phyloP scores from a whole-genome alignment of 2,329 filamentous ascomycete genomes.

The Hypomyces rosellus region DNA sequence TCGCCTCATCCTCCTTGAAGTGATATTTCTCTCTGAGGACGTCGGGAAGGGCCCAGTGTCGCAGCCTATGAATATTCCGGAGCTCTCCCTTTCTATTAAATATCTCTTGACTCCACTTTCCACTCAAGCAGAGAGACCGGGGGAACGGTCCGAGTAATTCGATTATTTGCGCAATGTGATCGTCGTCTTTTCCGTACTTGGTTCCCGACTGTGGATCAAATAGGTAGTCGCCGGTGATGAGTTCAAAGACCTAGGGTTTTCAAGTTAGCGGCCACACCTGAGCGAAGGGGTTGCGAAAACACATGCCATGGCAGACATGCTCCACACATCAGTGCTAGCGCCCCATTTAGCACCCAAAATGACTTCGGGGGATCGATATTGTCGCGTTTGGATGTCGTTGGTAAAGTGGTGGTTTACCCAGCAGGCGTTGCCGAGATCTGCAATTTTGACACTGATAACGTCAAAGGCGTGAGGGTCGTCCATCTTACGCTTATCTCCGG shows the following conservation, averaged over 20 bases:
- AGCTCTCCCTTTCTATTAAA: conserved; percentile 97
- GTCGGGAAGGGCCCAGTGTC: conserved; percentile 91
- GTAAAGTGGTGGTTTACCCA: conserved; percentile 99
- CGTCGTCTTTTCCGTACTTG: conserved; percentile 98
- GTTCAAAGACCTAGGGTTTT: conserved; percentile 71
- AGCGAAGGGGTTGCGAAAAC: not conserved
- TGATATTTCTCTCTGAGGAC: conserved; percentile 96
- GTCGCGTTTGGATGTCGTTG: conserved; percentile 96
- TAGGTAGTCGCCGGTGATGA: conserved; percentile 96
- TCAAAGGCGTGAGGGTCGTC: conserved; percentile 55
- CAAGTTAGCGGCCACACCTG: conserved; percentile 8
- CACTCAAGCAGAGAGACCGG: conserved; percentile 81
- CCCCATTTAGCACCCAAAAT: conserved; percentile 97
- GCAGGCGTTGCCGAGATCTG: conserved; percentile 94
- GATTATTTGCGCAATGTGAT: conserved; percentile 98
- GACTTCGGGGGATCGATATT: conserved; percentile 95
- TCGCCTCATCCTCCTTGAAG: conserved; percentile 75
- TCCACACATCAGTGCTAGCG: conserved; percentile 99
- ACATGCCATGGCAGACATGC: conserved; percentile 96
- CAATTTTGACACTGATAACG: conserved; percentile 97
- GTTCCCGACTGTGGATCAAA: conserved; percentile 98
- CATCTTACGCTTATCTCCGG: conserved; percentile 56
- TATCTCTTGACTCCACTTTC: conserved; percentile 97
- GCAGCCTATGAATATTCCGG: conserved; percentile 91
- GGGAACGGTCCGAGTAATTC: conserved; percentile 92